Conservation (phyloP, 2,329 filamentous ascomycete genomes). For the Fusarium tanahbumbuense region DNA sequence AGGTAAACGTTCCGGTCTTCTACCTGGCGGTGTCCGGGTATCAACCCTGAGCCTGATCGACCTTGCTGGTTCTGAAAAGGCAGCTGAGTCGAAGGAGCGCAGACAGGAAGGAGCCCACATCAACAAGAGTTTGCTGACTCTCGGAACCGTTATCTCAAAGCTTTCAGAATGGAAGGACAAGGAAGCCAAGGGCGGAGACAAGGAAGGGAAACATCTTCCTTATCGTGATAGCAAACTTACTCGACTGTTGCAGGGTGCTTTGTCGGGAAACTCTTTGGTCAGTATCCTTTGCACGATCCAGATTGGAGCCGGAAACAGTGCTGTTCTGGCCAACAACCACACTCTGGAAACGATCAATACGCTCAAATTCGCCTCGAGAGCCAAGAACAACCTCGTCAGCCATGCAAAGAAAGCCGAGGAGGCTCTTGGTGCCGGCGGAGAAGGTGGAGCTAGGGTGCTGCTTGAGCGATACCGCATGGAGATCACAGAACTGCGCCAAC, state of each 20-base stretch:
- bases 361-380: conserved; percentile 93
- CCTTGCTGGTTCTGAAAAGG: conserved; percentile 94
- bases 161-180: conserved; percentile 92
- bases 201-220: conserved; percentile 91
- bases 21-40: conserved; percentile 91
- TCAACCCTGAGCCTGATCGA: conserved; percentile 96
- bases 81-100: conserved; percentile 93
- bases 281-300: conserved; percentile 98
- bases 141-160: conserved; percentile 93
- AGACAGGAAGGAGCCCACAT: conserved; percentile 96
- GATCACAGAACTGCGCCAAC: conserved; percentile 81
- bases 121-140: conserved; percentile 95
- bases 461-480: conserved; percentile 95
- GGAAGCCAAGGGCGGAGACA: conserved; percentile 76
- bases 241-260: conserved; percentile 86
- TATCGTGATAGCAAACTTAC: conserved; percentile 99
- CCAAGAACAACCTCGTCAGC: conserved; percentile 97
- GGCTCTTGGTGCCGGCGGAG: conserved; percentile 81
- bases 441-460: conserved; percentile 86
- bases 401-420: conserved; percentile 96
- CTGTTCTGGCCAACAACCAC: conserved; percentile 77
- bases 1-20: conserved; percentile 74
- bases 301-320: conserved; percentile 80
- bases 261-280: conserved; percentile 93
- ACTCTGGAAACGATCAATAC: conserved; percentile 93